Evolutionary conservation across 2,329 filamentous ascomycete genomes (phyloP), one percentile per base, ranked within the genome.

Genomic region (Cadophora sp.): DNA sequence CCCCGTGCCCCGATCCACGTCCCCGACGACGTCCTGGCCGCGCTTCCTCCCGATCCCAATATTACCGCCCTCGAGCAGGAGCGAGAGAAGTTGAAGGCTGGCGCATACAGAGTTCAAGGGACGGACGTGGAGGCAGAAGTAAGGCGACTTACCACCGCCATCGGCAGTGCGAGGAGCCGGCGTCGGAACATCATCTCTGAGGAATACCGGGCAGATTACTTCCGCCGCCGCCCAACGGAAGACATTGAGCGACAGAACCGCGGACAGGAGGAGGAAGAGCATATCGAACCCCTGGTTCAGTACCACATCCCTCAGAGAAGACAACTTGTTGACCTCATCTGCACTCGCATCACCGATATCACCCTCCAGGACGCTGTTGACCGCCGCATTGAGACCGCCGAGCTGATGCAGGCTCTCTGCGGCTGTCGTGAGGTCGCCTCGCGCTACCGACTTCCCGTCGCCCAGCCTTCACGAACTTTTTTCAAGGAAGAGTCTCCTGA

Each of bases 51-150:
- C 1, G 30, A 70, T 50, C 59, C 16, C 58, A 33, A 62, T 59
- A 56, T 70, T 7, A 36, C 62, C 36, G 45, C 62, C 11, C 66
- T 71, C 43, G 58, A 71, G 62, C 20, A 67, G 60, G 13, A 69
- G 43, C 60, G 50, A 13, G 50, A 22, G 3, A 7, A 33, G 50
- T 14, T 33, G 30, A 33, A 27, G 30, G 50, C 50, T 53, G 50
- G 47, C 6, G 47, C 47, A 4, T 50, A 50, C 22, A 50, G 47
- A 13, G 22, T 50, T 18, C 47, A 50, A 18, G 47, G 47, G 4
- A 50, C 47, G n/a, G n/a, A 24, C 4, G 47, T 47, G 5, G 43
- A 47, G 43, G 43, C 43, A 18, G 47, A 50, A 50, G 47, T 50
- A 14, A 4, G n/a, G 22, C 47, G 47, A 14, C n/a, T 50, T 50